These are phyloP conservation scores for Bisporella sp. DNA, from an alignment of 2,329 filamentous ascomycete species.

Conservation along the genomic window DNA sequence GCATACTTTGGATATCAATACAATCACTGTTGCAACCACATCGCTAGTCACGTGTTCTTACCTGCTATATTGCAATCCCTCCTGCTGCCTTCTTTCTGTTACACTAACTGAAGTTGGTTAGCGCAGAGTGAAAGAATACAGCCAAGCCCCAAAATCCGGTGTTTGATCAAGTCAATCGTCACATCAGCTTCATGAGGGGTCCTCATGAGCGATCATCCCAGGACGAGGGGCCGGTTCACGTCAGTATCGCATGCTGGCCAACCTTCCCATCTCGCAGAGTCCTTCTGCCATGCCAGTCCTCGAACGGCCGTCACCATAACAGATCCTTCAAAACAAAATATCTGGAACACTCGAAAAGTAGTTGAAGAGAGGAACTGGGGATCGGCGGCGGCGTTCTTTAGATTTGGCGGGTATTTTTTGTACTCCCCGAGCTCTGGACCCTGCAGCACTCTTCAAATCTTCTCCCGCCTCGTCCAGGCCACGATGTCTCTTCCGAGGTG, in stretches of 20 bases:
- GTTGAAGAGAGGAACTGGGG: conserved; percentile 3
- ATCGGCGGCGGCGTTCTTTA: conserved; percentile 6
- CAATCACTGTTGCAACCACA: too few species aligned
- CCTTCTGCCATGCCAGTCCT: background rate
- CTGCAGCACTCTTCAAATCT: conserved; percentile 11
- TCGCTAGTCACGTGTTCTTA: too few species aligned
- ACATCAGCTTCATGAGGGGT: background rate
- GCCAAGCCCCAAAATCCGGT: background rate
- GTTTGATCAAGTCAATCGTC: background rate
- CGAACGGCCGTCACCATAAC: background rate
- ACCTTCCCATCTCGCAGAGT: background rate
- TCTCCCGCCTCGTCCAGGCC: conserved; percentile 11
- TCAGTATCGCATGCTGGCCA: background rate
- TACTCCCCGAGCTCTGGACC: conserved; percentile 9
- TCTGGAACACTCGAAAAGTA: conserved; percentile 1
- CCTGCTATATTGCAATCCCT: too few species aligned
- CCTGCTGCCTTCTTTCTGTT: too few species aligned
- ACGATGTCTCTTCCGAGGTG: conserved; percentile 11
- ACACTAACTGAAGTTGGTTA: background rate
- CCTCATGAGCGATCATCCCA: background rate
- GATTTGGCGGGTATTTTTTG: conserved; percentile 11
- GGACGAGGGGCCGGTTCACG: background rate
- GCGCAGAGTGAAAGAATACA: background rate
- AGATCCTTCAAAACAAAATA: background rate
- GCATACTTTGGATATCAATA: too few species aligned